These are phyloP conservation scores for Groenewaldozyma auringiensis DNA, from an alignment of 1,139 yeast species.

Conservation along the genomic window DNA sequence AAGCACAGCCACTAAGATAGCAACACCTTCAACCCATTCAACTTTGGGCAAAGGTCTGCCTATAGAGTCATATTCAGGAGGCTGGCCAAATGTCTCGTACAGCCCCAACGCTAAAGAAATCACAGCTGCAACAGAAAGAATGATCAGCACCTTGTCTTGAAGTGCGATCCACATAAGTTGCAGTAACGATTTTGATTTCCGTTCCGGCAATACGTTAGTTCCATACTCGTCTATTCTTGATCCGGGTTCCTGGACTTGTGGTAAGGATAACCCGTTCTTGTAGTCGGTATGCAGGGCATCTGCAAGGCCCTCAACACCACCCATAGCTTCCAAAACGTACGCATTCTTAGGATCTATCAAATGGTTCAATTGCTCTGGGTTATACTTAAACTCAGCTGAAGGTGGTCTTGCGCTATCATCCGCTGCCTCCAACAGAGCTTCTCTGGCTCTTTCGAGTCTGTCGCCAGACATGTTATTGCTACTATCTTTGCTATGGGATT, in stretches of 20 bases:
- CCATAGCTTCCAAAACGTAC: slow-evolving; percentile 26
- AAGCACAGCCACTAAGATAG: slow-evolving; percentile 82
- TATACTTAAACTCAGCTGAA: slow-evolving; percentile 5
- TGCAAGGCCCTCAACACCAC: slow-evolving; percentile 28
- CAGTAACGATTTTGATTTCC: slow-evolving; percentile 58
- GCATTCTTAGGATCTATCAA: slow-evolving; percentile 37
- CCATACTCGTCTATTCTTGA: slow-evolving; percentile 50
- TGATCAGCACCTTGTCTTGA: slow-evolving; percentile 82
- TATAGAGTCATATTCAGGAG: slow-evolving; percentile 65
- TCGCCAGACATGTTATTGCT: background rate
- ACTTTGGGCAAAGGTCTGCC: slow-evolving; percentile 71
- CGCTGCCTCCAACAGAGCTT: slow-evolving; percentile 1
- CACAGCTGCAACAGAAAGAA: slow-evolving; percentile 78
- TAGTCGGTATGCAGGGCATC: slow-evolving; percentile 27
- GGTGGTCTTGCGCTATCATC: slow-evolving; percentile 1
- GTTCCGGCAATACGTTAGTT: slow-evolving; percentile 60
- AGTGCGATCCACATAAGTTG: slow-evolving; percentile 72
- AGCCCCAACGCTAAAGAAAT: slow-evolving; percentile 85
- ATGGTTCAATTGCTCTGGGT: slow-evolving; percentile 28
- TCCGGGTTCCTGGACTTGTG: slow-evolving; percentile 17
- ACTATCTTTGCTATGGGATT: slow-evolving; percentile 2
- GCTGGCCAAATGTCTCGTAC: slow-evolving; percentile 86
- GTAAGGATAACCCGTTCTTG: slow-evolving; percentile 25
- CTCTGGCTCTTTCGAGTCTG: slow-evolving; percentile 6
- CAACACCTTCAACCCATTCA: slow-evolving; percentile 98